A percentile compares a stretch with the other conserved stretches of the same genome.
phyloP scores from a whole-genome alignment of 805 yeast species.

The Kuraishia hungarica region DNA sequence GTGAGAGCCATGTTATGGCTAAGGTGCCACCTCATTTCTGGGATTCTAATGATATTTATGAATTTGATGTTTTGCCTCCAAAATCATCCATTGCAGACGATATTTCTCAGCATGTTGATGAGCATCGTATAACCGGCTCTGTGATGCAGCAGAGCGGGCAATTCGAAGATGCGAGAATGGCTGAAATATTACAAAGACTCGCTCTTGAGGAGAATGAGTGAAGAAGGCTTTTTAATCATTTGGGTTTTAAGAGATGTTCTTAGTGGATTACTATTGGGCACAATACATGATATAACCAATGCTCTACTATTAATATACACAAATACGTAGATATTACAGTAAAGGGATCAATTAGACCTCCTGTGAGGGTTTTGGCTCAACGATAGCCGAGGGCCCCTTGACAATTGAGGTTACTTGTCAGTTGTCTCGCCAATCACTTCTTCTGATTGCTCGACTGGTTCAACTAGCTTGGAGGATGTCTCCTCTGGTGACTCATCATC shows the following conservation, averaged over 20 bases:
- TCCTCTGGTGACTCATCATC: constrained; percentile 17
- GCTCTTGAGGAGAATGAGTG: not conserved
- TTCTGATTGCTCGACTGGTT: not conserved
- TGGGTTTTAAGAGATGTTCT: too few relatives aligned
- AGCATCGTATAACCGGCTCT: not conserved
- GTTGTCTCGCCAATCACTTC: not conserved
- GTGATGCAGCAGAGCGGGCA: not conserved
- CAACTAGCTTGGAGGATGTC: constrained; percentile 7
- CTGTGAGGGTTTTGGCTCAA: too few relatives aligned
- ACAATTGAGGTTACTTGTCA: too few relatives aligned
- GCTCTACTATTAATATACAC: not conserved
- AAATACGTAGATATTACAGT: too few relatives aligned
- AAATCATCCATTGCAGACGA: constrained; percentile 2
- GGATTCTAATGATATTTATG: constrained; percentile 53
- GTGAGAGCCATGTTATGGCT: constrained; percentile 65
- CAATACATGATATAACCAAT: too few relatives aligned
- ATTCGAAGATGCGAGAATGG: not conserved
- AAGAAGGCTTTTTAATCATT: too few relatives aligned
- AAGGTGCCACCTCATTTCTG: constrained; percentile 55
- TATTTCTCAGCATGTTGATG: not conserved
- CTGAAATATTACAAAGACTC: too few relatives aligned
- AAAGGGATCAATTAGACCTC: too few relatives aligned
- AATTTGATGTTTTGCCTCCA: constrained; percentile 72
- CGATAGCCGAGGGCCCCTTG: too few relatives aligned
- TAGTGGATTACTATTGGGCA: too few relatives aligned